Conservation (phyloP, 2,329 filamentous ascomycete genomes). For the Fusarium papillatum region DNA sequence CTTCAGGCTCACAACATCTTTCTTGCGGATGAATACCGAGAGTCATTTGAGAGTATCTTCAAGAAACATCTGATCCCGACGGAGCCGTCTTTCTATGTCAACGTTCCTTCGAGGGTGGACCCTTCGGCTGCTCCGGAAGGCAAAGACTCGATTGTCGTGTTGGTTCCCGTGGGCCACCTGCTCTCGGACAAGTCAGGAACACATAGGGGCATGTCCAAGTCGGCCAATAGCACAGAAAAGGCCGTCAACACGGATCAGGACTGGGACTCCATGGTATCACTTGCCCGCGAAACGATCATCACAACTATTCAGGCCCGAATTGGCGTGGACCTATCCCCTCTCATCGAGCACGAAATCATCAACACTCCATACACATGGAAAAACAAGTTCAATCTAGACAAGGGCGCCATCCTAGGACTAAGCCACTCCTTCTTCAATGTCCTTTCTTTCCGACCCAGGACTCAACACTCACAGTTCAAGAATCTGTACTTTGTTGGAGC, state of each 20-base stretch:
- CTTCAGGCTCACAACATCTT: conserved; percentile 83
- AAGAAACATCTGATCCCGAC: conserved; percentile 75
- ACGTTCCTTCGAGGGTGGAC: conserved; percentile 80
- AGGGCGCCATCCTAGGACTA: conserved; percentile 80
- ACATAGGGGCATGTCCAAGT: conserved; percentile 25
- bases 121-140: conserved; percentile 74
- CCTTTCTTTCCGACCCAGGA: conserved; percentile 74
- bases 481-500: conserved; percentile 80
- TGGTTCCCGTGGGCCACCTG: conserved; percentile 81
- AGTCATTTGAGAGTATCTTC: conserved; percentile 84
- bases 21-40: conserved; percentile 78
- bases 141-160: conserved; percentile 75
- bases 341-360: conserved; percentile 72
- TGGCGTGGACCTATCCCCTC: conserved; percentile 61
- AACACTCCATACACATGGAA: conserved; percentile 78
- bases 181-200: conserved; percentile 29
- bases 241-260: conserved; percentile 12
- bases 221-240: not conserved
- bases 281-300: conserved; percentile 72
- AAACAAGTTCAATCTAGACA: conserved; percentile 78
- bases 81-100: conserved; percentile 83
- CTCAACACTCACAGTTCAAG: conserved; percentile 62
- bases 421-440: conserved; percentile 83
- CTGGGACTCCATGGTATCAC: conserved; percentile 71
- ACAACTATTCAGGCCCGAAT: conserved; percentile 72